Evolutionary conservation across 2,329 filamentous ascomycete genomes (phyloP), one percentile per base, ranked within the genome.

Genomic region (Sporothrix luriei): DNA sequence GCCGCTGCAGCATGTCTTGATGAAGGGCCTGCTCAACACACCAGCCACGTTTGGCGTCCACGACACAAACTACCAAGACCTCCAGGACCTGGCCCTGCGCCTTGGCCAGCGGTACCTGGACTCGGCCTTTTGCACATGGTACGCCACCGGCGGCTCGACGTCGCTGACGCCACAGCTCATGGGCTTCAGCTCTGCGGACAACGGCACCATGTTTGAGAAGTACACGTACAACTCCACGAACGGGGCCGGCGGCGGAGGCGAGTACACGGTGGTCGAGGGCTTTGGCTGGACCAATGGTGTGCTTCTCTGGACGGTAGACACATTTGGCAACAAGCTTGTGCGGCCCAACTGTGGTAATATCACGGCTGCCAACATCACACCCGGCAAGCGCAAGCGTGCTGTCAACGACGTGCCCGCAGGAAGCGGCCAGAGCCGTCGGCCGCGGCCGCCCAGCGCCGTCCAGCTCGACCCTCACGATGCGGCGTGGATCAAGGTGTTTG

Each of bases 231-330:
- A 84, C 69, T 78, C 84, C 9, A 87, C 83, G 59, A 88, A 89
- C 72, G 84, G 83, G 0, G 87, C 85, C 1, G 89, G 89, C 38
- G 80, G 86, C 7, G 89, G 89, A 6, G 89, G 89, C 73, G 89
- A 91, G 80, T 91, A 91, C 76, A 83, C 85, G 68, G 88, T 91
- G 6, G 88, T 90, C 2, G 87, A 90, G 78, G 88, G 89, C 0
- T 91, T 91, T 73, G 89, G 88, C 7, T 91, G 89, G 89, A 87
- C 86, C 0, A 91, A 91, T 73, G 89, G 89, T 40, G 88, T 90
- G 67, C 77, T 91, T 40, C 85, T 91, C 67, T 91, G 88, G 88
- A 81, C 84, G 0, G 87, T 84, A 10, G 89, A 91, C 74, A 82
- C 82, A 9, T 91, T 91, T 78, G 84, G 82, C 14, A 80, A 83